These are phyloP conservation scores for Viola odorata DNA, from an alignment of 345 rosid genomes.

Conservation along the genomic window DNA sequence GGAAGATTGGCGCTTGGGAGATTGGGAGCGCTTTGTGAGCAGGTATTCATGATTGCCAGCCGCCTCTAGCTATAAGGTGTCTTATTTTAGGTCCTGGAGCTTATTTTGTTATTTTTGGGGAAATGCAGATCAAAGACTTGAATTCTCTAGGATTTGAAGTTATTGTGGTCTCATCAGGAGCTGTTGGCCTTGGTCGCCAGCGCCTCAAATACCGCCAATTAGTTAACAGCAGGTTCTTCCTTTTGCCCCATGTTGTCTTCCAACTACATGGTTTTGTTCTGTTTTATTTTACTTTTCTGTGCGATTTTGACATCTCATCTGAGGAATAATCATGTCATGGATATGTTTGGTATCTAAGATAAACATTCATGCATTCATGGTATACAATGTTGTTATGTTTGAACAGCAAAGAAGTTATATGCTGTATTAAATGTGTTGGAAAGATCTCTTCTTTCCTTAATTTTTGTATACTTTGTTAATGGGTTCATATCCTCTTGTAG, in stretches of 20 bases:
- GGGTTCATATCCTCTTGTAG: slow-evolving; percentile 26
- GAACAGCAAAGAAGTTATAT: too few relatives aligned
- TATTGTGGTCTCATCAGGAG: slow-evolving; percentile 90
- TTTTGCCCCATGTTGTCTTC: slow-evolving; percentile 1
- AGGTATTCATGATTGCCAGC: slow-evolving; percentile 31
- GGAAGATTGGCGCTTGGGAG: slow-evolving; percentile 95
- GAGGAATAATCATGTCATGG: too few relatives aligned
- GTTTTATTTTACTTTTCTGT: too few relatives aligned
- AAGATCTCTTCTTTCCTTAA: background rate
- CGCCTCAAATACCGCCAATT: slow-evolving; percentile 82
- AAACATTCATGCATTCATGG: too few relatives aligned
- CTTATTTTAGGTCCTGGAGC: background rate
- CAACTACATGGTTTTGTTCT: too few relatives aligned
- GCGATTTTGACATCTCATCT: too few relatives aligned
- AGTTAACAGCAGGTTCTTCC: slow-evolving; percentile 81
- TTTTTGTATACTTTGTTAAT: background rate
- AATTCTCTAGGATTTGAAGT: slow-evolving; percentile 78
- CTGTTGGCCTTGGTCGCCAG: slow-evolving; percentile 96
- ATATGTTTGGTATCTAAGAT: too few relatives aligned
- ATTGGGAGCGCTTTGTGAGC: slow-evolving; percentile 88
- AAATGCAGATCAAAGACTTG: slow-evolving; percentile 74
- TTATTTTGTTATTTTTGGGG: background rate
- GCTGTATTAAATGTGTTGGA: too few relatives aligned
- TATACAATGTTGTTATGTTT: too few relatives aligned
- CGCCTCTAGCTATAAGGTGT: background rate